Conservation (phyloP, 2,329 filamentous ascomycete genomes). For the Epichloe gansuensis region DNA sequence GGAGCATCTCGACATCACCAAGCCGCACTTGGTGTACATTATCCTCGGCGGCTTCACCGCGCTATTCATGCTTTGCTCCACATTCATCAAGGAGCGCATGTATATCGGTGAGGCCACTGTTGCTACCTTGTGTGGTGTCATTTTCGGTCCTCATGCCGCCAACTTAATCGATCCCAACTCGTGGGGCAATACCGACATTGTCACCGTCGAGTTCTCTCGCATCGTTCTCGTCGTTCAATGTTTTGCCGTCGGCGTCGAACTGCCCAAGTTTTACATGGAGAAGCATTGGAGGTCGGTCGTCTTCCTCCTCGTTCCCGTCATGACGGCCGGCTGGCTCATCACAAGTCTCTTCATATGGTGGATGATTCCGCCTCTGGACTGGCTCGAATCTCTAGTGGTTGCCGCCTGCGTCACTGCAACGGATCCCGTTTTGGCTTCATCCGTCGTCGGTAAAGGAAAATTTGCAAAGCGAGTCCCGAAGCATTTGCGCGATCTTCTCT, state of each 20-base stretch:
- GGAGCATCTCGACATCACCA: slow-evolving; percentile 75
- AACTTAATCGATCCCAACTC: slow-evolving; percentile 62
- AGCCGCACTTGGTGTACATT: slow-evolving; percentile 95
- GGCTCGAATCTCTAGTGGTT: slow-evolving; percentile 78
- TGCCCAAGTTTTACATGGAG: slow-evolving; percentile 95
- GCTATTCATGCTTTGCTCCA: slow-evolving; percentile 96
- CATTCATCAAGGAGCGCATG: slow-evolving; percentile 93
- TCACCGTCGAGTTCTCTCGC: slow-evolving; percentile 80
- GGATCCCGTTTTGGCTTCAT: slow-evolving; percentile 91
- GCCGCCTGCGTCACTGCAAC: slow-evolving; percentile 95
- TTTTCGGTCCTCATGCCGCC: slow-evolving; percentile 77
- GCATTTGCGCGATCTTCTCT: slow-evolving; percentile 88
- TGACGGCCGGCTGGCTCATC: slow-evolving; percentile 91
- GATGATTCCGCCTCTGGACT: slow-evolving; percentile 65
- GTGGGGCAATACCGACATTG: slow-evolving; percentile 77
- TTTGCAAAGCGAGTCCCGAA: slow-evolving; percentile 96
- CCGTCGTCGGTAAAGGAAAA: slow-evolving; percentile 96
- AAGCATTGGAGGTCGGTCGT: slow-evolving; percentile 90
- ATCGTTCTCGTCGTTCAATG: slow-evolving; percentile 87
- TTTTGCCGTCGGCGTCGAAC: slow-evolving; percentile 81
- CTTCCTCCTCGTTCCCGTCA: slow-evolving; percentile 82
- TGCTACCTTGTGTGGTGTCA: slow-evolving; percentile 75
- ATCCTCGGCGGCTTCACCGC: slow-evolving; percentile 96
- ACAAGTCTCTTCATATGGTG: slow-evolving; percentile 94
- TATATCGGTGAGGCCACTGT: slow-evolving; percentile 99